These are phyloP conservation scores for Geotrichum citri-aurantii DNA, from an alignment of 1,139 yeast species.

Conservation along the genomic window DNA sequence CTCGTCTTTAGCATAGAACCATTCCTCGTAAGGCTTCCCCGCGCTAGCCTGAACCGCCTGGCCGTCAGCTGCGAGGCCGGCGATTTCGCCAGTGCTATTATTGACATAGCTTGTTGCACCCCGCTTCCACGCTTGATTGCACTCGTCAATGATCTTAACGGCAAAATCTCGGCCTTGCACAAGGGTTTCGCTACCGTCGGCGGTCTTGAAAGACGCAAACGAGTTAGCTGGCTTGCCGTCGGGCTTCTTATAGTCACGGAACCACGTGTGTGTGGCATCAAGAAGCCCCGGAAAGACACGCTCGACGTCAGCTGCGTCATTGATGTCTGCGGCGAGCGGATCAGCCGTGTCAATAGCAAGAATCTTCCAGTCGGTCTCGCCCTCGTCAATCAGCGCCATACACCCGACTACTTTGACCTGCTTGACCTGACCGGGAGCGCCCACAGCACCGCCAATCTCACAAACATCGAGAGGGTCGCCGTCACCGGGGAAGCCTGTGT, in stretches of 20 bases:
- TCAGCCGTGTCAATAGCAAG: slow-evolving; percentile 79
- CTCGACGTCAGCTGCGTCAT: slow-evolving; percentile 80
- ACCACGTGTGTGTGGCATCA: slow-evolving; percentile 85
- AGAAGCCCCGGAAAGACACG: slow-evolving; percentile 77
- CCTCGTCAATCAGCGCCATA: slow-evolving; percentile 91
- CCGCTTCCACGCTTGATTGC: slow-evolving; percentile 69
- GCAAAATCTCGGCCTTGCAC: slow-evolving; percentile 60
- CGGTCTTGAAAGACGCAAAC: slow-evolving; percentile 54
- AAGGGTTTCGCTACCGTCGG: slow-evolving; percentile 49
- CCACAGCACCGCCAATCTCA: slow-evolving; percentile 71
- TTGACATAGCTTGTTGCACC: slow-evolving; percentile 34
- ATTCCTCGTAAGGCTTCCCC: not conserved
- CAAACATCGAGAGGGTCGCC: slow-evolving; percentile 96
- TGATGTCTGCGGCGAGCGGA: slow-evolving; percentile 67
- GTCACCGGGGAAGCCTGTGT: slow-evolving; percentile 67
- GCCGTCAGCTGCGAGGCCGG: slow-evolving; percentile 45
- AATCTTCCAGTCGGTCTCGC: slow-evolving; percentile 97
- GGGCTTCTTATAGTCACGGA: slow-evolving; percentile 90
- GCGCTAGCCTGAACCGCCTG: slow-evolving; percentile 20
- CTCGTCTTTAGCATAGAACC: not conserved
- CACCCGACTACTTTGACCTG: slow-evolving; percentile 89
- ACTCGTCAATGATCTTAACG: slow-evolving; percentile 62
- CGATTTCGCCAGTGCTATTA: slow-evolving; percentile 32
- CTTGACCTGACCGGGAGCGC: slow-evolving; percentile 69
- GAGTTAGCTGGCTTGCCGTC: slow-evolving; percentile 85